Conservation (phyloP, 2,329 filamentous ascomycete genomes). For the Furcasterigmium sp. region DNA sequence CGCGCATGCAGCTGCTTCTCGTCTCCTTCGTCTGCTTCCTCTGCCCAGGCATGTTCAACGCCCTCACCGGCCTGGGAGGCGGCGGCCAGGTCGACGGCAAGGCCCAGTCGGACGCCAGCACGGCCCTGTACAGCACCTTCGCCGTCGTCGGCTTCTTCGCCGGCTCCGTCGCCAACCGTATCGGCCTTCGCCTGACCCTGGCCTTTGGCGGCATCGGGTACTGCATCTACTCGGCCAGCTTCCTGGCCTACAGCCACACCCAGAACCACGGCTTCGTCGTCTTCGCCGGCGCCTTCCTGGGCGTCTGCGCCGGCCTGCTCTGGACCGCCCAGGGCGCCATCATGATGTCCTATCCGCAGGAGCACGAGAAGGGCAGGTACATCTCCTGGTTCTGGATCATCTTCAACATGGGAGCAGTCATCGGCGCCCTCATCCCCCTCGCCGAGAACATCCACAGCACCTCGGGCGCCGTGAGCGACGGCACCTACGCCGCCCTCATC, state of each 20-base stretch:
- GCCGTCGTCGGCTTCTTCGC: conserved; percentile 64
- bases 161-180: conserved; percentile 71
- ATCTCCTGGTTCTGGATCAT: conserved; percentile 94
- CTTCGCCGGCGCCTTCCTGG: conserved; percentile 71
- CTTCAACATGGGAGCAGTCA: conserved; percentile 87
- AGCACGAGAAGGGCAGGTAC: conserved; percentile 78
- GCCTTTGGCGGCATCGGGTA: conserved; percentile 73
- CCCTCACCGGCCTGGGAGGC: conserved; percentile 59
- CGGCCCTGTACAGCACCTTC: conserved; percentile 69
- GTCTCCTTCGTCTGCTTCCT: conserved; percentile 54
- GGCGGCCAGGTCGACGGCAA: conserved; percentile 52
- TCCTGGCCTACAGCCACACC: conserved; percentile 67
- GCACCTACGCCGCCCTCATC: conserved; percentile 85
- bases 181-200: conserved; percentile 65
- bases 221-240: conserved; percentile 66
- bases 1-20: conserved; percentile 65
- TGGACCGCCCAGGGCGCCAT: conserved; percentile 82
- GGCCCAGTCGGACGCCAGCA: conserved; percentile 60
- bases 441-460: conserved; percentile 63
- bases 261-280: conserved; percentile 65
- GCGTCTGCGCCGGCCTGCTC: conserved; percentile 72
- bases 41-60: conserved; percentile 70
- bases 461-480: conserved; percentile 54
- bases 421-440: conserved; percentile 73
- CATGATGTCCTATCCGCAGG: conserved; percentile 85